Conservation (phyloP, 108 stramenopile species). For the Cyclotella sp. region DNA sequence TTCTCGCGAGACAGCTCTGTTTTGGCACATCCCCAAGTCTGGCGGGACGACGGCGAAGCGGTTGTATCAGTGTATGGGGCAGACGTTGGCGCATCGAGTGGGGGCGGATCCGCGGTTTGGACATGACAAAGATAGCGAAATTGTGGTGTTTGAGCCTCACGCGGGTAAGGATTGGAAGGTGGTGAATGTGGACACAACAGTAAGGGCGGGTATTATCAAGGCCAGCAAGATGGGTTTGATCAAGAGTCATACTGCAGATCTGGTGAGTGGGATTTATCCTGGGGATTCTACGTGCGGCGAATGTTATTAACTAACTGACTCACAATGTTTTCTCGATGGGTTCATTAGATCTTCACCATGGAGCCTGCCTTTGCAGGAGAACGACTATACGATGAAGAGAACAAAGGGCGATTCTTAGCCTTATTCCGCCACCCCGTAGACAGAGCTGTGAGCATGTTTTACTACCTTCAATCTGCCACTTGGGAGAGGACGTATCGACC, state of each 20-base stretch:
- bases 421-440: constrained; percentile 56
- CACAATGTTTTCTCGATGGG: not conserved
- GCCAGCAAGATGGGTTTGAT: constrained; percentile 44
- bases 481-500: constrained; percentile 55
- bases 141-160: constrained; percentile 40
- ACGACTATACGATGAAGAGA: constrained; percentile 39
- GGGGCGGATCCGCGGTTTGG: constrained; percentile 45
- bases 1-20: constrained; percentile 39
- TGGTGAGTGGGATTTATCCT: constrained; percentile 8
- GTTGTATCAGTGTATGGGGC: constrained; percentile 51
- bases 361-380: constrained; percentile 46
- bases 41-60: constrained; percentile 58
- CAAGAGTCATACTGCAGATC: constrained; percentile 38
- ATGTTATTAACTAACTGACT: not conserved
- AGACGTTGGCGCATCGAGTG: constrained; percentile 42
- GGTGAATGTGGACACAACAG: constrained; percentile 57
- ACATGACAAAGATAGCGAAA: constrained; percentile 32
- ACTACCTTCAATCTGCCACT: constrained; percentile 48
- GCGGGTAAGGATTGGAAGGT: constrained; percentile 39
- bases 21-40: constrained; percentile 57
- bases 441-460: constrained; percentile 47
- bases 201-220: constrained; percentile 46
- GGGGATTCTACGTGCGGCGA: not conserved
- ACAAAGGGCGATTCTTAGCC: constrained; percentile 49
- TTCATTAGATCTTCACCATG: constrained; percentile 45